These are phyloP conservation scores for Wickerhamomyces kurtzmanii DNA, from an alignment of 805 yeast genomes.

Conservation along the genomic window DNA sequence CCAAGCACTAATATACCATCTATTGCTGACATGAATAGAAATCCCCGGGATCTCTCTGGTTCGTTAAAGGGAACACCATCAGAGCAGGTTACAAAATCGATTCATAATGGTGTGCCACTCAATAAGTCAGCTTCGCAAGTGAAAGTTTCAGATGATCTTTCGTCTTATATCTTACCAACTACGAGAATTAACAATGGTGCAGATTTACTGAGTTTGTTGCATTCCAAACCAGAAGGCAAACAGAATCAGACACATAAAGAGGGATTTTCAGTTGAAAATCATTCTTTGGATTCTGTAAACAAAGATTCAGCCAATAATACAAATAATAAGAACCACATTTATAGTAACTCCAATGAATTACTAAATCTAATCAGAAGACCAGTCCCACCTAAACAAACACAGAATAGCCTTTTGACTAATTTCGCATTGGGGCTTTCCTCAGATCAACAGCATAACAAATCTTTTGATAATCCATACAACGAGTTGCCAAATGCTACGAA, in stretches of 20 bases:
- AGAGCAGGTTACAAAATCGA: constrained; percentile 3
- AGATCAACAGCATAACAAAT: neutral
- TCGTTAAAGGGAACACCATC: constrained; percentile 2
- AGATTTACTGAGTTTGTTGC: too few relatives aligned
- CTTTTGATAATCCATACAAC: constrained; percentile 1
- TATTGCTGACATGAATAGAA: neutral
- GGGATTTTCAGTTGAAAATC: too few relatives aligned
- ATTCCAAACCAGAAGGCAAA: too few relatives aligned
- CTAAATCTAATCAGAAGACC: too few relatives aligned
- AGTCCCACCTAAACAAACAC: neutral
- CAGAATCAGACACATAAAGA: too few relatives aligned
- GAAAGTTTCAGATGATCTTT: constrained; percentile 12
- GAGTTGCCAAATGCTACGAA: neutral
- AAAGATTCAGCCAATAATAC: constrained; percentile 2
- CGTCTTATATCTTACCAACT: too few relatives aligned
- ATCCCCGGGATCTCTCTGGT: neutral
- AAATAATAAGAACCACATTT: neutral
- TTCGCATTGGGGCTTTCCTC: neutral
- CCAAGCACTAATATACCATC: constrained; percentile 6
- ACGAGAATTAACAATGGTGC: too few relatives aligned
- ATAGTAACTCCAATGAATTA: too few relatives aligned
- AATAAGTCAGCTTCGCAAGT: constrained; percentile 10
- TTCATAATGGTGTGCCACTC: constrained; percentile 9
- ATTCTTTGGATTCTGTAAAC: constrained; percentile 6
- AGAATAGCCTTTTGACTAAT: neutral